Evolutionary conservation across 805 yeast species (phyloP).

Genomic region (Yarrowia keelungensis): DNA sequence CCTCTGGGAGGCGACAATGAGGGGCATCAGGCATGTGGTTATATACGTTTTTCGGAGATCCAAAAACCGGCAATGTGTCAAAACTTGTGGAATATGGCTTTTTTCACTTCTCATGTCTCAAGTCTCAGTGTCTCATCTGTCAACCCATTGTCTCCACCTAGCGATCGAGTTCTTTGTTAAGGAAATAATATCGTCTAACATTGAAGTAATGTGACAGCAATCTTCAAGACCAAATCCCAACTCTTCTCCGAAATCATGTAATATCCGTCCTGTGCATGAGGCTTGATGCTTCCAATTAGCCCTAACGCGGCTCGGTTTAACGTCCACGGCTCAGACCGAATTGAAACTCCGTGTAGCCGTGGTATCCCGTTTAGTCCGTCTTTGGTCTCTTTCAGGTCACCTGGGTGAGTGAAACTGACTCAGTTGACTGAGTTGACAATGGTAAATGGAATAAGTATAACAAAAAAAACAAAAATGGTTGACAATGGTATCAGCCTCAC

Average conservation of each 20-base stretch:
- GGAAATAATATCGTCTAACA: background rate
- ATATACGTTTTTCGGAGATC: background rate
- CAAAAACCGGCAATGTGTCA: no score
- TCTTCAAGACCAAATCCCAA: no score
- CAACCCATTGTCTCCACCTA: constrained; percentile 2
- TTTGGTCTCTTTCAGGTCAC: background rate
- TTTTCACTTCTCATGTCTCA: no score
- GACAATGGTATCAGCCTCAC: no score
- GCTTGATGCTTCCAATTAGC: no score
- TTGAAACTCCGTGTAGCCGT: background rate
- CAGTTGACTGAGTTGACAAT: no score
- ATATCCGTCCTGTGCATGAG: background rate
- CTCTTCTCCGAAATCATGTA: background rate
- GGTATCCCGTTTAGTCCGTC: background rate
- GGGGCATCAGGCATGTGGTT: background rate
- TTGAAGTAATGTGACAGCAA: no score
- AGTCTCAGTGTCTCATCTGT: background rate
- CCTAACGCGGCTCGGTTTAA: no score
- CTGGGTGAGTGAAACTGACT: no score
- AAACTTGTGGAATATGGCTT: no score
- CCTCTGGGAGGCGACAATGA: background rate
- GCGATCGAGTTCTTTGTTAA: background rate
- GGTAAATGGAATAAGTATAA: no score
- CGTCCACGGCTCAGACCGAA: background rate
- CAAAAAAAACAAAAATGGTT: no score